phyloP scores from a whole-genome alignment of 2,329 filamentous ascomycete species.

The Epichloe gansuensis region DNA sequence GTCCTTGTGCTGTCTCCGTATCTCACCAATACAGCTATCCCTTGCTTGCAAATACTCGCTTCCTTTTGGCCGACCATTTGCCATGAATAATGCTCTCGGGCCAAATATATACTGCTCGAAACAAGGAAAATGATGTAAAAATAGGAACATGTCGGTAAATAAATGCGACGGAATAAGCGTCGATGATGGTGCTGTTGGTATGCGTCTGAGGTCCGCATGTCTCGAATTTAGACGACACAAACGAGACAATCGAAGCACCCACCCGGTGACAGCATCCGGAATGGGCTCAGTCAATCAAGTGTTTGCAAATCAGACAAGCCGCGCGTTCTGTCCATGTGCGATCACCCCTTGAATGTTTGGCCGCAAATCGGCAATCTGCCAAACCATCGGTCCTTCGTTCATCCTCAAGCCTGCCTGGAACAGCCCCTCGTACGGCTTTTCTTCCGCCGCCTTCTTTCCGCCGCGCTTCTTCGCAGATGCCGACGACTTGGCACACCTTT shows the following conservation, averaged over 20 bases:
- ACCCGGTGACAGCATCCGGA: not conserved
- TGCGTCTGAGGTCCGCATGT: no score
- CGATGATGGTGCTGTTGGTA: not conserved
- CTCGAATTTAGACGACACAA: not conserved
- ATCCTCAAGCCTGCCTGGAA: slow-evolving; percentile 39
- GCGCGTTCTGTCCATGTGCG: slow-evolving; percentile 41
- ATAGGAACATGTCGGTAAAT: not conserved
- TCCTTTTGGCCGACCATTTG: not conserved
- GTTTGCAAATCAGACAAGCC: slow-evolving; percentile 37
- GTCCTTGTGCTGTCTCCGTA: not conserved
- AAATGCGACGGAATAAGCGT: not conserved
- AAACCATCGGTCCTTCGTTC: slow-evolving; percentile 33
- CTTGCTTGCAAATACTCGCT: not conserved
- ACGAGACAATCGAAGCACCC: not conserved
- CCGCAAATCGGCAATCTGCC: slow-evolving; percentile 41
- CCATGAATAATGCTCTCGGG: not conserved
- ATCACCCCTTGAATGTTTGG: slow-evolving; percentile 31
- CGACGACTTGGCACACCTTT: slow-evolving; percentile 15
- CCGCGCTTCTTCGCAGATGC: slow-evolving; percentile 22
- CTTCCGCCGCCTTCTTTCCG: slow-evolving; percentile 25
- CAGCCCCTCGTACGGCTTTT: slow-evolving; percentile 37
- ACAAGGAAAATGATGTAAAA: not conserved
- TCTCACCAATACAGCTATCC: not conserved
- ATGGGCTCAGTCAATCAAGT: slow-evolving; percentile 25
- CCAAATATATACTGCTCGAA: not conserved